Evolutionary conservation across 805 yeast genomes (phyloP).

Genomic region (Suhomyces vadensis): DNA sequence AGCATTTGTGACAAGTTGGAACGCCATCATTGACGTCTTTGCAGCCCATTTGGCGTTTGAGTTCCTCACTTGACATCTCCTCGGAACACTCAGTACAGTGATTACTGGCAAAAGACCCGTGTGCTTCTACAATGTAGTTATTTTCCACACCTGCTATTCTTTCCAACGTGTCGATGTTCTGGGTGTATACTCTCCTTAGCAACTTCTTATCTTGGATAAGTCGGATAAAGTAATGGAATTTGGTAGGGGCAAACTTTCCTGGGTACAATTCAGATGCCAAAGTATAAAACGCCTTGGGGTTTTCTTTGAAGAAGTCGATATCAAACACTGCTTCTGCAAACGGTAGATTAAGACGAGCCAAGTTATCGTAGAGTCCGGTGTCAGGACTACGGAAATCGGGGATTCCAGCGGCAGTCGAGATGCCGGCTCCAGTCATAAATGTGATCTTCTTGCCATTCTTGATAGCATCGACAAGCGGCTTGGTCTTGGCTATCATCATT

Average conservation of each 20-base stretch:
- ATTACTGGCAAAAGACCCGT: conserved; percentile 85
- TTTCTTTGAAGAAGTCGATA: conserved; percentile 70
- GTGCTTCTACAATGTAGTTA: conserved; percentile 80
- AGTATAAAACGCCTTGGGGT: conserved; percentile 82
- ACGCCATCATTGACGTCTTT: conserved; percentile 32
- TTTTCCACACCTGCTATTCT: conserved; percentile 74
- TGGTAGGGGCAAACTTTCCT: conserved; percentile 80
- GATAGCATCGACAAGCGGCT: conserved; percentile 34
- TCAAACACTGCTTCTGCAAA: conserved; percentile 96
- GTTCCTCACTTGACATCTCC: conserved; percentile 49
- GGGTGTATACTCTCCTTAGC: conserved; percentile 78
- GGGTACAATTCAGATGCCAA: conserved; percentile 86
- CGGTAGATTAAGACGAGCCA: conserved; percentile 73
- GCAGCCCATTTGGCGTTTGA: conserved; percentile 42
- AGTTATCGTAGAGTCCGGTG: conserved; percentile 84
- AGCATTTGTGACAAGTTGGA: conserved; percentile 62
- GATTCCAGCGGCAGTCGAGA: conserved; percentile 90
- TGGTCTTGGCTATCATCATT: no score
- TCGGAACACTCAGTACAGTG: conserved; percentile 77
- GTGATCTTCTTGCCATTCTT: conserved; percentile 47
- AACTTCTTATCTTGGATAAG: conserved; percentile 63
- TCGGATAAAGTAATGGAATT: conserved; percentile 72
- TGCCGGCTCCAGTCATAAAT: conserved; percentile 89
- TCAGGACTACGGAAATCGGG: conserved; percentile 93
- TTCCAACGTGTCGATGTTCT: conserved; percentile 91